Base-by-base conservation (phyloP, 257 asterid species). In the Ehretia macrophylla region DNA sequence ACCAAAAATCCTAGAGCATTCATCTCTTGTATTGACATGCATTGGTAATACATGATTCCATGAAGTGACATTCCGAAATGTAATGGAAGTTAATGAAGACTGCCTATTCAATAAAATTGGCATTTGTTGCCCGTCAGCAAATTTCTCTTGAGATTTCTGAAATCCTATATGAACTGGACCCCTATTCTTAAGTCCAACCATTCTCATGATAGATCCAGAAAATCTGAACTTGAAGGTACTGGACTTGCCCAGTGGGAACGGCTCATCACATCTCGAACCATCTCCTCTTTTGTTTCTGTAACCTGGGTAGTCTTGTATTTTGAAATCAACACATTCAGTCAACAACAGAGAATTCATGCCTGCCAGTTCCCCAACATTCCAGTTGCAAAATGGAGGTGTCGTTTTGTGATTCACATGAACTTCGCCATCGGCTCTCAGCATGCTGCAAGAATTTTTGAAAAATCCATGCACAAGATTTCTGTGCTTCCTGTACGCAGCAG, bases 361-460 rank as follows among this genome's bases (percentile, higher is more conserved):
- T 32, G 82, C 89, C 47, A 82, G 75, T 53, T 75, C 79, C 51
- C 16, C 75, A n/a, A 82, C 67, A 37, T 74, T 44, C 94, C 94
- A 85, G 19, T 1, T 27, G 64, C 23, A 21, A 23, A 58, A 85
- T 47, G 94, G 89, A 11, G 32, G 12, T 0, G 62, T 71, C 11
- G 53, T 74, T 68, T 85, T 85, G 81, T 85, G 89, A 46, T 44
- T 71, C 11, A 85, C 47, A 22, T 85, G 94, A 64, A 85, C 71
- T 75, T 82, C 80, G 4, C 89, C 89, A 40, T 68, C 40, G 12
- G 40, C 42, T 42, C 47, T 47, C 60, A 85, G 72, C 85, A 78
- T 55, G 42, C 51, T 12, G 22, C 77, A 32, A 17, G 94, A 84
- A 54, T 75, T 82, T 14, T 2, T 9, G 8, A 85, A 58, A 69